Evolutionary conservation across 768 basidiomycete genomes (phyloP).

Genomic region (Pleurotus ostreatus): DNA sequence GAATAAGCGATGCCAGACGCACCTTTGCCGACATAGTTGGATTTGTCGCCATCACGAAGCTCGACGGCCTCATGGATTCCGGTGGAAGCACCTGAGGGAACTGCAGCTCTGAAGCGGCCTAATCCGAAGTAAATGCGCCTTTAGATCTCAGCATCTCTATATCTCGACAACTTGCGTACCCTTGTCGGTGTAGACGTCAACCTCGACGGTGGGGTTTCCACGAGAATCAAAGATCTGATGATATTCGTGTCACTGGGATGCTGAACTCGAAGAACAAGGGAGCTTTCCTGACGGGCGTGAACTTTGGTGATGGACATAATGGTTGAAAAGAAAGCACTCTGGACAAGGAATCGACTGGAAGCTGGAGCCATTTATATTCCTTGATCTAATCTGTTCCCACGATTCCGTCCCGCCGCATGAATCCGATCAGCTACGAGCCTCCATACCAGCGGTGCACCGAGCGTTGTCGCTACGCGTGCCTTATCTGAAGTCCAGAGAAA

Average conservation of each 20-base stretch:
- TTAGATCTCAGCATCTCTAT: not conserved
- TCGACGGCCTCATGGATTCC: constrained; percentile 98
- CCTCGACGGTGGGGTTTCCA: constrained; percentile 96
- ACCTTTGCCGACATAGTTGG: constrained; percentile 95
- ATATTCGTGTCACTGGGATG: constrained; percentile 6
- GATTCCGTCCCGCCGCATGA: constrained; percentile 12
- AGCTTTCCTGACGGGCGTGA: constrained; percentile 82
- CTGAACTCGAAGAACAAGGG: not conserved
- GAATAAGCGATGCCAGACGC: constrained; percentile 18
- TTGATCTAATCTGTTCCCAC: constrained; percentile 29
- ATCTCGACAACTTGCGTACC: constrained; percentile 37
- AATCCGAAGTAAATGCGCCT: constrained; percentile 5
- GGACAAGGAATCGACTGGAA: constrained; percentile 12
- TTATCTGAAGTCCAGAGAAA: too few species aligned
- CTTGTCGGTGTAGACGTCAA: constrained; percentile 84
- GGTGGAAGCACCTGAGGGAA: constrained; percentile 98
- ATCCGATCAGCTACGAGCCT: not conserved
- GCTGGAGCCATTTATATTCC: constrained; percentile 29
- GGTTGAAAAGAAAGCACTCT: constrained; percentile 19
- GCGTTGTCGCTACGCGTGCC: too few species aligned
- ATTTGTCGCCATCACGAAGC: constrained; percentile 95
- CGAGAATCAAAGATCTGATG: constrained; percentile 97
- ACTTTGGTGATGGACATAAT: constrained; percentile 91
- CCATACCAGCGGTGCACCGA: too few species aligned
- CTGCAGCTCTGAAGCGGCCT: constrained; percentile 93